phyloP scores from a whole-genome alignment of 192 early-diverging fungal species.

The Entophlyctis luteolus region DNA sequence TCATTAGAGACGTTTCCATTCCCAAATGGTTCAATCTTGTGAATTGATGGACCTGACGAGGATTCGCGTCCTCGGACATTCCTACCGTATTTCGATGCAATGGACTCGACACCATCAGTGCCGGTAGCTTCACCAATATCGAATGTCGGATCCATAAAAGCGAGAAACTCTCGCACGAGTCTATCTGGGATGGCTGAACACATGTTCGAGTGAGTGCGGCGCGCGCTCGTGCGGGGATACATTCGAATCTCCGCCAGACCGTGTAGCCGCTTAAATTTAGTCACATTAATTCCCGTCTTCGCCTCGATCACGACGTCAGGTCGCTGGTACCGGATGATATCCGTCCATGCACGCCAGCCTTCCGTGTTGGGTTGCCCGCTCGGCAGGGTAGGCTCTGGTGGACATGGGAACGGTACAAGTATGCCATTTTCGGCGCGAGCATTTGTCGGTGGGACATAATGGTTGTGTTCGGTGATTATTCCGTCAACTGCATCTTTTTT shows the following conservation, averaged over 20 bases:
- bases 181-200: not conserved
- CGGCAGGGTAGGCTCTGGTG: not conserved
- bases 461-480: not conserved
- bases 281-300: not conserved
- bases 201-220: not conserved
- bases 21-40: too few species aligned
- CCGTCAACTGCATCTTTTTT: not conserved
- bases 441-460: not conserved
- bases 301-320: not conserved
- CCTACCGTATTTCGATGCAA: too few species aligned
- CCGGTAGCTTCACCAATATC: too few species aligned
- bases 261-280: slow-evolving; percentile 1
- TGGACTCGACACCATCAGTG: too few species aligned
- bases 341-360: slow-evolving; percentile 5
- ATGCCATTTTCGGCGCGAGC: not conserved
- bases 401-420: not conserved
- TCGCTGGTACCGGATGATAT: slow-evolving; percentile 1
- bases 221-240: not conserved
- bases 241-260: not conserved
- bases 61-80: too few species aligned
- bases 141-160: slow-evolving; percentile 6
- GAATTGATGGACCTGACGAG: too few species aligned
- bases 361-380: slow-evolving; percentile 3
- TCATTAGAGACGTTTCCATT: too few species aligned
- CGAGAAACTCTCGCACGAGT: not conserved